These are phyloP conservation scores for Macrotyloma uniflorum DNA, from an alignment of 306 rosid genomes.

Conservation along the genomic window DNA sequence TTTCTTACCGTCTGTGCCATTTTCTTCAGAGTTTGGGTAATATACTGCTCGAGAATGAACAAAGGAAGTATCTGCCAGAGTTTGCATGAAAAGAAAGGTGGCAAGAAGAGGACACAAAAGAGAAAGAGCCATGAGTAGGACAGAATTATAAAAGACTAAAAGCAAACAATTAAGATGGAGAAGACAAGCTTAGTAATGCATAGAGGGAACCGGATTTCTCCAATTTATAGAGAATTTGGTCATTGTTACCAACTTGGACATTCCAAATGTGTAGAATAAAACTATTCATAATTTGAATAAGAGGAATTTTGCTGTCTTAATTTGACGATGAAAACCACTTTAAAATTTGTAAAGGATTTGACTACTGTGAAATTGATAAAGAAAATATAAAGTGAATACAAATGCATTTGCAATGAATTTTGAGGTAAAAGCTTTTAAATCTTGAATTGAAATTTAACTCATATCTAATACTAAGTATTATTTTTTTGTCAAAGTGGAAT, in stretches of 20 bases:
- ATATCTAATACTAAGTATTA: no score
- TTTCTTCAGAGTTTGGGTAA: constrained; percentile 74
- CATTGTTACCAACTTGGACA: constrained; percentile 52
- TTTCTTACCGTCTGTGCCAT: constrained; percentile 81
- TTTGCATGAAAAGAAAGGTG: constrained; percentile 64
- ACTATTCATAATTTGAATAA: constrained; percentile 15
- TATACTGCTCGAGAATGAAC: constrained; percentile 76
- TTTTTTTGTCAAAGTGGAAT: no score
- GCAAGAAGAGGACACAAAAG: constrained; percentile 43
- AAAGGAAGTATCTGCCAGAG: constrained; percentile 59
- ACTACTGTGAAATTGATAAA: not conserved
- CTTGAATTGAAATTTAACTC: no score
- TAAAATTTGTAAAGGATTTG: constrained; percentile 8
- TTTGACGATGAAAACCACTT: constrained; percentile 34
- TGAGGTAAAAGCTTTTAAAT: not conserved
- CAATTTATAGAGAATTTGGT: constrained; percentile 61
- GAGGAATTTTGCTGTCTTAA: constrained; percentile 7
- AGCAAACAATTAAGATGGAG: constrained; percentile 12
- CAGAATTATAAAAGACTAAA: not conserved
- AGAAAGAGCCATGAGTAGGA: constrained; percentile 58
- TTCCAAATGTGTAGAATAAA: constrained; percentile 19
- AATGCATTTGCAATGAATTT: not conserved
- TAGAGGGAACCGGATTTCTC: constrained; percentile 28
- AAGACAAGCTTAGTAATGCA: constrained; percentile 36
- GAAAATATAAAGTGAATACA: not conserved